Conservation (phyloP, 768 basidiomycete genomes). For the Suillus americanus region DNA sequence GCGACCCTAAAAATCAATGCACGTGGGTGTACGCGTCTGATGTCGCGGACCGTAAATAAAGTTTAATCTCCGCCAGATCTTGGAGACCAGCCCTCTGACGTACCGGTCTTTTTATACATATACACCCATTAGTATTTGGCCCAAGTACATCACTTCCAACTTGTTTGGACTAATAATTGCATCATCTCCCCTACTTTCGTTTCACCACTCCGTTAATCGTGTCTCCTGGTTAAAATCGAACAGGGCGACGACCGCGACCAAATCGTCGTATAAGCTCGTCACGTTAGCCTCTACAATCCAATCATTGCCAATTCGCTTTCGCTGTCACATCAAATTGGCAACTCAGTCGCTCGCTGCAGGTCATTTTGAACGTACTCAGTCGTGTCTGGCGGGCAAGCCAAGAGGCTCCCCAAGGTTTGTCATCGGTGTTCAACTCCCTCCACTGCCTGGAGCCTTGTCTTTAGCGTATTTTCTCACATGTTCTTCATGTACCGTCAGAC, state of each 20-base stretch:
- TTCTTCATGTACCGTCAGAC: background rate
- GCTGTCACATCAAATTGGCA: background rate
- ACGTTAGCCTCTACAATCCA: background rate
- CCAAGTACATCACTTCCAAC: background rate
- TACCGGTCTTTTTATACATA: background rate
- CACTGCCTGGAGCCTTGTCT: background rate
- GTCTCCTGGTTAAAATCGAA: background rate
- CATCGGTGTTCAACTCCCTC: background rate
- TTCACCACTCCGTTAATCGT: background rate
- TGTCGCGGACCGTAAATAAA: constrained; percentile 1
- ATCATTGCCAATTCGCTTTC: background rate
- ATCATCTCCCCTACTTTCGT: background rate
- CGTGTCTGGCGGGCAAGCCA: background rate
- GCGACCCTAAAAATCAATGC: background rate
- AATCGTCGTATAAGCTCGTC: background rate
- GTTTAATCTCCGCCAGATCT: constrained; percentile 16
- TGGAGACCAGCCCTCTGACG: constrained; percentile 8
- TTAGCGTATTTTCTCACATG: background rate
- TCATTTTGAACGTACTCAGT: background rate
- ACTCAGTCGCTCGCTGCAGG: background rate
- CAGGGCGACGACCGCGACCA: background rate
- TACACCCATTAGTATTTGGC: background rate
- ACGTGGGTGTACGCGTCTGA: constrained; percentile 3
- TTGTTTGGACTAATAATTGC: background rate
- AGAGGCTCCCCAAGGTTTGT: background rate